phyloP scores from a whole-genome alignment of 257 asterid species.

The Verbascum thapsus region DNA sequence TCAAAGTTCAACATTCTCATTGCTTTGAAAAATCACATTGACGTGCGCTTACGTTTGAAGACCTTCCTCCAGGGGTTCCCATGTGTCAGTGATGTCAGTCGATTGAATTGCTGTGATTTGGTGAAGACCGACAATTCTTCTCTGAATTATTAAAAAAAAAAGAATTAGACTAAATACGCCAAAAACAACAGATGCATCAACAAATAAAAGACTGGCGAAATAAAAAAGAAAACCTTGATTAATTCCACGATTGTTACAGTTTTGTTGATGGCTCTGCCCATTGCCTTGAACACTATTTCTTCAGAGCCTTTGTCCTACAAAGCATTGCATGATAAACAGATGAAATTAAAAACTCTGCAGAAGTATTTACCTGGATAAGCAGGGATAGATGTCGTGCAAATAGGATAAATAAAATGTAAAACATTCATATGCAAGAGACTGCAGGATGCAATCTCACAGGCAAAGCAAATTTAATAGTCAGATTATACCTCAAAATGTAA shows the following conservation, averaged over 20 bases:
- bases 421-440: not conserved
- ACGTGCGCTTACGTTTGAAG: slow-evolving; percentile 71
- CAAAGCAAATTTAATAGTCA: not conserved
- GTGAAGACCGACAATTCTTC: slow-evolving; percentile 87
- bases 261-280: slow-evolving; percentile 81
- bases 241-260: slow-evolving; percentile 67
- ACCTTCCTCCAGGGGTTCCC: slow-evolving; percentile 99
- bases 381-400: no score
- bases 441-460: not conserved
- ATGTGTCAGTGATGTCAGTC: slow-evolving; percentile 88
- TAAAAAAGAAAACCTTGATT: slow-evolving; percentile 56
- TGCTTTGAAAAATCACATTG: not conserved
- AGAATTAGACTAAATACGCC: slow-evolving; percentile 15
- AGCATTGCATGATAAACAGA: not conserved
- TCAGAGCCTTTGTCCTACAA: slow-evolving; percentile 65
- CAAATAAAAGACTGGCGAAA: not conserved
- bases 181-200: not conserved
- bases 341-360: not conserved
- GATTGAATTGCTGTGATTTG: slow-evolving; percentile 82
- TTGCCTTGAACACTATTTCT: slow-evolving; percentile 66
- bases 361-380: not conserved
- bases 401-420: no score
- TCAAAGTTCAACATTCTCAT: not conserved
- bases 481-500: not conserved
- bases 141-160: slow-evolving; percentile 36